Conservation (phyloP, 2,329 filamentous ascomycete species). For the Aaosphaeria pasadenensis region DNA sequence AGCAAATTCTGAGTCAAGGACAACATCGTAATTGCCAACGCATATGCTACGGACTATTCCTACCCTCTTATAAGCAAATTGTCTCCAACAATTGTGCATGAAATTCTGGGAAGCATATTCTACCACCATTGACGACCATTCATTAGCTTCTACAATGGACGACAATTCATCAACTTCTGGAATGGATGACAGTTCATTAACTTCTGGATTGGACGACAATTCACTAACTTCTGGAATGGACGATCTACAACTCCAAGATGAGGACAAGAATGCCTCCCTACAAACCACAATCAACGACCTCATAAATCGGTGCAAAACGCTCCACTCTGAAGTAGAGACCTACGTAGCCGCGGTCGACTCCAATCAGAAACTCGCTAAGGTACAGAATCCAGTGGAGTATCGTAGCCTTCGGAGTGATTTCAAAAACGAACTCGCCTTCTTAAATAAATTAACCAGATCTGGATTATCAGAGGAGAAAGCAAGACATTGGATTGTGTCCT, state of each 20-base stretch:
- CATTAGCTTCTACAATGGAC: too few relatives aligned
- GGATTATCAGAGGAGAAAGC: slow-evolving; percentile 25
- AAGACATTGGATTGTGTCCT: slow-evolving; percentile 60
- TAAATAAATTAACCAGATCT: slow-evolving; percentile 13
- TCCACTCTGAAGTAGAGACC: slow-evolving; percentile 41
- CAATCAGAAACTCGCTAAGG: slow-evolving; percentile 28
- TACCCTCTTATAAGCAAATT: too few relatives aligned
- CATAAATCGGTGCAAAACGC: slow-evolving; percentile 33
- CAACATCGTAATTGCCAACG: too few relatives aligned
- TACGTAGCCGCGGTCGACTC: slow-evolving; percentile 35
- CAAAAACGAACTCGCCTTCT: slow-evolving; percentile 32
- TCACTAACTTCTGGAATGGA: neutral
- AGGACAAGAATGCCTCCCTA: slow-evolving; percentile 6
- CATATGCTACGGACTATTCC: too few relatives aligned
- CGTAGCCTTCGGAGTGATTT: slow-evolving; percentile 31
- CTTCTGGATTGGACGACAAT: neutral
- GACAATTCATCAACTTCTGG: too few relatives aligned
- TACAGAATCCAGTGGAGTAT: slow-evolving; percentile 37
- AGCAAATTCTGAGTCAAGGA: too few relatives aligned
- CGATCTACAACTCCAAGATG: neutral
- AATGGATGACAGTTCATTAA: too few relatives aligned
- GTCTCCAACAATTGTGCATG: too few relatives aligned
- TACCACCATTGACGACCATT: too few relatives aligned
- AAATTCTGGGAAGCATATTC: too few relatives aligned
- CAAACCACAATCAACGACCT: slow-evolving; percentile 28